Evolutionary conservation across 306 rosid species (phyloP), one percentile per base, ranked within the genome.

Genomic region (Quercus robur): DNA sequence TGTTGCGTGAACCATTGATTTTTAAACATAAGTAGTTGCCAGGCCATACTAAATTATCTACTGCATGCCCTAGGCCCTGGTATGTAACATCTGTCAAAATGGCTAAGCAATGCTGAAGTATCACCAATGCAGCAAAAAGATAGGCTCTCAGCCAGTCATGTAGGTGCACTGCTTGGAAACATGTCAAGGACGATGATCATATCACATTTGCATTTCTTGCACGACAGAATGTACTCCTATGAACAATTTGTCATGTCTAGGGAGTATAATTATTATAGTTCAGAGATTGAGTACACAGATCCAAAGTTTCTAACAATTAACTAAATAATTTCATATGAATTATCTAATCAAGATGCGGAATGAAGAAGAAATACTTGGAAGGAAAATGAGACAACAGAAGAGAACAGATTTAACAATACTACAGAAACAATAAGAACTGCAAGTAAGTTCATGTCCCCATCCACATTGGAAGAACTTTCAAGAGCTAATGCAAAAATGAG

Each of bases 381-480:
- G 23, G 23, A 56, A n/a, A 56, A 56, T 2, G 13, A 10, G 62
- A 56, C 62, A 5, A 3, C 9, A 13, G n/a, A 19, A 2, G 23
- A 56, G 23, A 18, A 56, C 62, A 56, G 7, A 56, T 18, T 19
- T 21, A n/a, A n/a, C 62, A 56, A 2, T n/a, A 49, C 18, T 30
- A 76, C 18, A 76, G 59, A 62, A 46, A 18, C 51, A 41, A 75
- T 12, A 58, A 64, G 46, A 80, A 52, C 69, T 35, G 78, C 35
- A 62, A 76, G 21, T 19, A 76, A 20, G 49, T 67, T 31, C 68
- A 82, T 11, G 31, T n/a, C 28, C 31, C 56, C 35, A 5, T 56
- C 73, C 56, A 20, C 31, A 2, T 44, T 28, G 26, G 49, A 18
- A 18, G 25, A 31, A 41, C 1, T 26, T 28, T 61, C 3, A 67